Evolutionary conservation across 306 rosid species (phyloP).

Genomic region (Medicago ruthenica): DNA sequence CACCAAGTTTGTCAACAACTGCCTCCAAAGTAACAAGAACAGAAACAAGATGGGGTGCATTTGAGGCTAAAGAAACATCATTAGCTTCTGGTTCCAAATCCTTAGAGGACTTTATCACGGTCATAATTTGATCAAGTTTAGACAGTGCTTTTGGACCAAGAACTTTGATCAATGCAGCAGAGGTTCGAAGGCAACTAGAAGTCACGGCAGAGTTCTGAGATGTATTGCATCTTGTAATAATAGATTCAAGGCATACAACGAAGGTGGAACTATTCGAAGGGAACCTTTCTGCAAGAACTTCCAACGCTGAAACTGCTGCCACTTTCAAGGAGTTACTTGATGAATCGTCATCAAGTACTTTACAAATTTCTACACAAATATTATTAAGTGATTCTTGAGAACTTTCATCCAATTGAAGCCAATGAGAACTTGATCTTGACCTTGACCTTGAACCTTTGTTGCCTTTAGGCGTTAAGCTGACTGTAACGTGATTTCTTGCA

Average conservation of each 20-base stretch:
- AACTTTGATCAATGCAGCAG: slow-evolving; percentile 73
- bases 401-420: slow-evolving; percentile 63
- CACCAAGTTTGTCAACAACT: slow-evolving; percentile 81
- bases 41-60: slow-evolving; percentile 60
- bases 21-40: slow-evolving; percentile 77
- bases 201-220: slow-evolving; percentile 55
- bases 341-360: slow-evolving; percentile 59
- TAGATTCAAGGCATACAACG: slow-evolving; percentile 63
- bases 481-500: slow-evolving; percentile 52
- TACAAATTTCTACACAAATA: slow-evolving; percentile 68
- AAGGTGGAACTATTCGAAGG: slow-evolving; percentile 65
- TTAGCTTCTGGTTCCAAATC: slow-evolving; percentile 44
- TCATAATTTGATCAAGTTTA: slow-evolving; percentile 84
- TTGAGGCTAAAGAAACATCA: slow-evolving; percentile 45
- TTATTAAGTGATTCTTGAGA: slow-evolving; percentile 57
- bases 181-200: slow-evolving; percentile 76
- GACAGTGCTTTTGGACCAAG: slow-evolving; percentile 83
- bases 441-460: slow-evolving; percentile 49
- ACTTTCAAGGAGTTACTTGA: slow-evolving; percentile 67
- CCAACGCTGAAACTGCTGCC: slow-evolving; percentile 86
- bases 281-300: slow-evolving; percentile 68
- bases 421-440: slow-evolving; percentile 48
- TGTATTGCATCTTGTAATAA: slow-evolving; percentile 59
- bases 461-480: slow-evolving; percentile 50
- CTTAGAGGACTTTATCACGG: slow-evolving; percentile 59